Evolutionary conservation across 805 yeast genomes (phyloP).

Genomic region (Ogataea nonfermentans): DNA sequence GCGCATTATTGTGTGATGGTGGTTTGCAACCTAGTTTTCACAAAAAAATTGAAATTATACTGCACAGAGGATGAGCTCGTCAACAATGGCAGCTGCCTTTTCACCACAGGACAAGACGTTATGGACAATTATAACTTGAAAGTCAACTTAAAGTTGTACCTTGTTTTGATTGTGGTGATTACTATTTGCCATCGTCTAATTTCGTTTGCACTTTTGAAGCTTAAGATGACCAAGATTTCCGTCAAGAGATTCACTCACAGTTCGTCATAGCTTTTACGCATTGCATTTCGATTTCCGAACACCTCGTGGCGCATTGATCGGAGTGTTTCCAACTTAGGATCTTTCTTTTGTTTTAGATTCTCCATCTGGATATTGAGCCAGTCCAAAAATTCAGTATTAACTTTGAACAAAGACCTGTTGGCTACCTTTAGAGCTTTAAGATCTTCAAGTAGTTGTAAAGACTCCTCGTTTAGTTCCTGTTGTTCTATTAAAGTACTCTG

Average conservation of each 20-base stretch:
- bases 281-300: constrained; percentile 76
- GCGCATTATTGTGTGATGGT: constrained; percentile 66
- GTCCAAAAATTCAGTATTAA: constrained; percentile 46
- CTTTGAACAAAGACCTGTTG: constrained; percentile 33
- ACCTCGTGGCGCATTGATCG: constrained; percentile 51
- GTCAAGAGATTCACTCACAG: constrained; percentile 28
- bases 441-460: constrained; percentile 42
- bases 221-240: constrained; percentile 25
- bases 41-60: constrained; percentile 43
- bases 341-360: constrained; percentile 23
- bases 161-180: constrained; percentile 40
- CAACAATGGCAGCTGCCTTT: constrained; percentile 42
- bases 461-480: constrained; percentile 30
- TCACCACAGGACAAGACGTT: constrained; percentile 55
- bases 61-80: constrained; percentile 38
- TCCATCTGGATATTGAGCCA: constrained; percentile 60
- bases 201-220: constrained; percentile 32
- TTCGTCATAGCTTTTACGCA: constrained; percentile 60
- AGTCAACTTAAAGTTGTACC: constrained; percentile 36
- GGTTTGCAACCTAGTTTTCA: constrained; percentile 59
- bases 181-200: constrained; percentile 41
- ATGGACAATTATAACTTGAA: constrained; percentile 48
- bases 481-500: constrained; percentile 33
- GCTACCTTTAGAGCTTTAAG: constrained; percentile 34
- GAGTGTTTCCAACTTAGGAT: constrained; percentile 29